Evolutionary conservation across 2,329 filamentous ascomycete genomes (phyloP), one percentile per base, ranked within the genome.

Genomic region (Chlorencoelia australis): DNA sequence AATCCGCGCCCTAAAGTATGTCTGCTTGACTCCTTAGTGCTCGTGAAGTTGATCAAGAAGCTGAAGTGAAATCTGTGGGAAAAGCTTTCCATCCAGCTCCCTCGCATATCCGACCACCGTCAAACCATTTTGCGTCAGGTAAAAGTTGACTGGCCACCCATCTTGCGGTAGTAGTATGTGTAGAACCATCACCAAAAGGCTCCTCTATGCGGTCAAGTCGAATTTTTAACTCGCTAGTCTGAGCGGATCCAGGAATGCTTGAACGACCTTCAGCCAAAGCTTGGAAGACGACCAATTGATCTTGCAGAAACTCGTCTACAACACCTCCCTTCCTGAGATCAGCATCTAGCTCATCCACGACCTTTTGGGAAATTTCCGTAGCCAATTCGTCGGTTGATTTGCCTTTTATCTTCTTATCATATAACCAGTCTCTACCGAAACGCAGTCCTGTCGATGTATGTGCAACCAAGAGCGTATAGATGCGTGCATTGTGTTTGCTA

Each of bases 251-350:
- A 8, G 46, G 40, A 33, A 54, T 51, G 17, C 22, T 43, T 8
- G 72, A 72, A 33, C 52, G 59, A 0, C 70, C 73, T 9, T 66
- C 60, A 2, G 71, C 68, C 7, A 79, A 57, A 4, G 69, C 69
- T 53, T 79, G 74, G 47, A 77, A 75, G 13, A 73, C 59, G 3
- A 78, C 58, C 16, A 79, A 48, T 52, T 79, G 75, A 52, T 79
- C 75, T 54, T 78, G 72, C 10, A 79, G 59, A 48, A 68, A 65
- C 45, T 69, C 62, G 43, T 79, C 75, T 5, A 73, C 67, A 2
- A 65, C 59, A 0, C 70, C 65, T 2, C 63, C 58, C 1, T 58
- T 47, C 6, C 51, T 50, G 1, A 70, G 55, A 45, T 75, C 70
- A 2, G 58, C 52, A 36, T 60, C 59, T 14, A 77, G 56, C 3